phyloP scores from a whole-genome alignment of 108 stramenopile genomes.

The Cyclostephanos tholiformis region DNA sequence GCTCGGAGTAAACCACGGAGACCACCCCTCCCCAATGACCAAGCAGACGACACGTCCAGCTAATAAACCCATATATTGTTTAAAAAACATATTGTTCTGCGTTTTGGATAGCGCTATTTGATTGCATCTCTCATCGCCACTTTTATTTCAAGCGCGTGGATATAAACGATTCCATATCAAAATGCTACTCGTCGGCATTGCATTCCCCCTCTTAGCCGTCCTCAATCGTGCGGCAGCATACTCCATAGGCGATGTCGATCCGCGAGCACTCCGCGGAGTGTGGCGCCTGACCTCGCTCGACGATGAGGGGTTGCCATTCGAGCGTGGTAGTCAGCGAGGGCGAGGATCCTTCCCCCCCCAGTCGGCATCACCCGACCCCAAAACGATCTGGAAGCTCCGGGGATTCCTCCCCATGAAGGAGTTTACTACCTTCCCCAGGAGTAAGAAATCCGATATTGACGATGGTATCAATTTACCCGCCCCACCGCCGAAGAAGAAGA shows the following conservation, averaged over 20 bases:
- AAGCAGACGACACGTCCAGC: too few species aligned
- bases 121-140: neutral
- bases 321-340: conserved; percentile 12
- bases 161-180: neutral
- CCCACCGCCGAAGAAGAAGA: conserved; percentile 29
- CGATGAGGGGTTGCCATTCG: conserved; percentile 45
- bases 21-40: too few species aligned
- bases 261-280: conserved; percentile 71
- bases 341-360: conserved; percentile 30
- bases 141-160: too few species aligned
- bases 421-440: conserved; percentile 77
- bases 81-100: too few species aligned
- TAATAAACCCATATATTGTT: too few species aligned
- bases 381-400: conserved; percentile 23
- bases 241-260: conserved; percentile 62
- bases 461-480: conserved; percentile 1
- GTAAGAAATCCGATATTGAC: conserved; percentile 8
- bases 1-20: too few species aligned
- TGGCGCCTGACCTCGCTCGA: conserved; percentile 63
- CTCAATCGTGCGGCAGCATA: conserved; percentile 19
- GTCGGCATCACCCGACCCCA: conserved; percentile 21
- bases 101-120: too few species aligned
- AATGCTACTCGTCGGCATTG: neutral
- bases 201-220: neutral
- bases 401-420: conserved; percentile 69